Percentiles rank a stretch among this genome's conserved stretches.
Evolutionary conservation across 345 rosid genomes (phyloP).

Genomic region (Eucalyptus cladocalyx): DNA sequence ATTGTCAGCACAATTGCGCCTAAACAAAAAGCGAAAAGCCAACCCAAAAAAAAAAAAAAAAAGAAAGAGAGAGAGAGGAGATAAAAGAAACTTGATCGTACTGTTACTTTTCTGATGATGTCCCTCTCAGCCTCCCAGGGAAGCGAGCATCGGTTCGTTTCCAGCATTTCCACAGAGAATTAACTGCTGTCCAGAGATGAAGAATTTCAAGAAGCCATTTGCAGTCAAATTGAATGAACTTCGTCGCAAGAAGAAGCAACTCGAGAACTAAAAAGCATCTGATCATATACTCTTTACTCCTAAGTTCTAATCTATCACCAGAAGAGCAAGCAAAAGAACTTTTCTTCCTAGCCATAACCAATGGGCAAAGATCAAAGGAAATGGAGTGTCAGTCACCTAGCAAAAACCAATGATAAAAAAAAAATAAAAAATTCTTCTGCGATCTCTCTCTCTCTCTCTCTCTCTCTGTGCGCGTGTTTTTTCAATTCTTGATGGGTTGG

Average conservation of each 20-base stretch:
- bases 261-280: not conserved
- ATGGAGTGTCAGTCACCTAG: not conserved
- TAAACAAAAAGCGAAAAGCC: not conserved
- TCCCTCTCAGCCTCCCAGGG: not conserved
- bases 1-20: not conserved
- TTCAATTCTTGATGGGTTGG: not conserved
- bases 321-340: not conserved
- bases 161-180: not conserved
- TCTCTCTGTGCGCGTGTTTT: not conserved
- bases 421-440: not conserved
- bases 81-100: not conserved
- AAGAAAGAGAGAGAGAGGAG: not conserved
- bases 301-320: not conserved
- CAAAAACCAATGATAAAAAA: not conserved
- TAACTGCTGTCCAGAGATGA: not conserved
- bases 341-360: not conserved
- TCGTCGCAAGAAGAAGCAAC: not conserved
- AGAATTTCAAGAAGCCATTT: not conserved
- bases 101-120: not conserved
- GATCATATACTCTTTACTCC: not conserved
- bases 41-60: not conserved
- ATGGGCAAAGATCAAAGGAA: not conserved
- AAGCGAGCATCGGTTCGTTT: not conserved
- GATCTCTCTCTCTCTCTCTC: not conserved
- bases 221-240: not conserved